Evolutionary conservation across 2,329 filamentous ascomycete species (phyloP).

Genomic region (Sclerotiophoma versabilis): DNA sequence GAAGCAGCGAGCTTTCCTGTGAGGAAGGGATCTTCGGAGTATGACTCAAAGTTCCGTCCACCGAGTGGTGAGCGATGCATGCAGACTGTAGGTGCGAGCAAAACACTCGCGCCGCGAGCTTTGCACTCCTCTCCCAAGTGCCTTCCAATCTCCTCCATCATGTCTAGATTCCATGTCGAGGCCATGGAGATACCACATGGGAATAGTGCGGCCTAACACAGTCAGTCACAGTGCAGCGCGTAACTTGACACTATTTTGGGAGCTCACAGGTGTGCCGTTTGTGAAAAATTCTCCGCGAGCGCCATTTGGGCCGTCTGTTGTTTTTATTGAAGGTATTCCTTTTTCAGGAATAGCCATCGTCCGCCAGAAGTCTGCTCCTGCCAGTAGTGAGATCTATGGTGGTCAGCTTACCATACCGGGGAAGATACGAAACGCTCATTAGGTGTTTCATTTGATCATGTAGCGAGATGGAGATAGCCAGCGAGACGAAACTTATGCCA

Average conservation of each 20-base stretch:
- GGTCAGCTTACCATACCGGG: slow-evolving; percentile 28
- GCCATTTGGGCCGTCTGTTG: slow-evolving; percentile 74
- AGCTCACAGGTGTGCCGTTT: slow-evolving; percentile 50
- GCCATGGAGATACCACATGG: slow-evolving; percentile 81
- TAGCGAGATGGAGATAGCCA: too few species aligned
- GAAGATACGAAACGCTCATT: too few species aligned
- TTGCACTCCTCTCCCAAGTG: slow-evolving; percentile 75
- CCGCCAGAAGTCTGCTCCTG: slow-evolving; percentile 73
- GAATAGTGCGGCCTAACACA: slow-evolving; percentile 72
- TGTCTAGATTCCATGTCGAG: slow-evolving; percentile 77
- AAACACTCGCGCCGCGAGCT: slow-evolving; percentile 75
- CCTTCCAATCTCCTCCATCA: slow-evolving; percentile 73
- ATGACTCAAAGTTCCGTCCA: slow-evolving; percentile 87
- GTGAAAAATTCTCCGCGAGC: slow-evolving; percentile 74
- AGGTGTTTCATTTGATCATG: background rate
- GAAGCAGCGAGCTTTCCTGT: slow-evolving; percentile 76
- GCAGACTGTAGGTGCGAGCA: slow-evolving; percentile 80
- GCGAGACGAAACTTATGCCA: too few species aligned
- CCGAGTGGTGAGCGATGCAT: slow-evolving; percentile 83
- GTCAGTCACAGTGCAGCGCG: slow-evolving; percentile 11
- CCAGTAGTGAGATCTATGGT: slow-evolving; percentile 47
- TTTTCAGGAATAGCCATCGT: slow-evolving; percentile 67
- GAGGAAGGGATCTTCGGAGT: slow-evolving; percentile 81
- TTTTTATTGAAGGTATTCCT: slow-evolving; percentile 69
- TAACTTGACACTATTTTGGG: slow-evolving; percentile 12